A percentile compares a stretch with the other conserved stretches of the same genome.
Evolutionary conservation across 306 rosid genomes (phyloP).

Genomic region (Albizia julibrissin): DNA sequence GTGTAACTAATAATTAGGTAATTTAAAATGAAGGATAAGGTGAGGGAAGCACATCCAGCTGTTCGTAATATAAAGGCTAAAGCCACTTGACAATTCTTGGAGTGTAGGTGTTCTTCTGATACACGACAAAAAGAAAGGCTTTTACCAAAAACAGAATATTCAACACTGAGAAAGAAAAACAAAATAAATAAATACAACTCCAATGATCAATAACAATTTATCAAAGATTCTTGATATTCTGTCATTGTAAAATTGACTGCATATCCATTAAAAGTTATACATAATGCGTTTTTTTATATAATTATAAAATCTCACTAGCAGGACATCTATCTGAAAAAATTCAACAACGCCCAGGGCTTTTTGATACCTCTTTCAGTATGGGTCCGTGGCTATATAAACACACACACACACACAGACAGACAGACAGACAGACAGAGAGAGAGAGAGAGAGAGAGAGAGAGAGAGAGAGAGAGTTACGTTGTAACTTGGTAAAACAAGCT

Average conservation of each 20-base stretch:
- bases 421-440: no score
- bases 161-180: background rate
- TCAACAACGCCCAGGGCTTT: no score
- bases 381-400: no score
- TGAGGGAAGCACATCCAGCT: constrained; percentile 32
- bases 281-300: no score
- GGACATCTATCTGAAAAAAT: no score
- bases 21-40: background rate
- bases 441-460: no score
- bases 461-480: no score
- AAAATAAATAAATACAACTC: constrained; percentile 11
- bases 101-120: background rate
- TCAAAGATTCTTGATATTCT: background rate
- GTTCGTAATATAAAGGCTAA: constrained; percentile 33
- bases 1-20: background rate
- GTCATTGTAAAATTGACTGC: background rate
- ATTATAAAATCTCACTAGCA: no score
- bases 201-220: background rate
- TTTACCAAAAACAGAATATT: constrained; percentile 49
- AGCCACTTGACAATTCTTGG: constrained; percentile 44
- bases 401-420: no score
- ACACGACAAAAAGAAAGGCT: constrained; percentile 43
- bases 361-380: no score
- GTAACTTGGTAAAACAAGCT: no score
- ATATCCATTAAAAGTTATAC: no score